Conservation (phyloP, 768 basidiomycete genomes). For the Neoboletus subvelutipes region DNA sequence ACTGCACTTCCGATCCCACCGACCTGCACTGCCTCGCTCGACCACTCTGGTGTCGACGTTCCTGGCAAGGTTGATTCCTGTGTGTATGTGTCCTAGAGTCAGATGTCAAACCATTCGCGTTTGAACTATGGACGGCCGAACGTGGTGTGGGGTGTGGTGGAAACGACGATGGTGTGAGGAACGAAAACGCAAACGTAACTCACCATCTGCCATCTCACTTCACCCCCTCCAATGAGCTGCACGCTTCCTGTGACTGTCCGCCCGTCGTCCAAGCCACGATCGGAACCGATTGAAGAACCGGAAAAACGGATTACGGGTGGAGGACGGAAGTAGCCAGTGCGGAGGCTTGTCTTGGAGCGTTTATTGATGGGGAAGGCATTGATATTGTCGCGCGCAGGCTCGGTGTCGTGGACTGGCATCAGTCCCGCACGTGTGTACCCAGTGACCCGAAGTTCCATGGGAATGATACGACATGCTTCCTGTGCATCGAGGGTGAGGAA, state of each 20-base stretch:
- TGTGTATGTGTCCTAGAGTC: conserved; percentile 16
- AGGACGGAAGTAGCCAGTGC: conserved; percentile 28
- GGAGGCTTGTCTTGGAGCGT: conserved; percentile 4
- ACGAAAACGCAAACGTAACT: conserved; percentile 7
- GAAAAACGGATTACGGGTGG: conserved; percentile 52
- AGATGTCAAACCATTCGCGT: not conserved
- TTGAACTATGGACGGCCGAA: not conserved
- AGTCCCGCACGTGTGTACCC: conserved; percentile 35
- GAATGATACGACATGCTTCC: conserved; percentile 55
- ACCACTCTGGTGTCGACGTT: conserved; percentile 45
- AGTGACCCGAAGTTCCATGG: conserved; percentile 44
- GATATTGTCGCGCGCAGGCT: conserved; percentile 8
- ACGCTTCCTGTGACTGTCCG: conserved; percentile 45
- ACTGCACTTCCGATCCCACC: conserved; percentile 53
- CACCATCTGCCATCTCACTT: conserved; percentile 53
- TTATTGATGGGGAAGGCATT: conserved; percentile 10
- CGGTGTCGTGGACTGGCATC: conserved; percentile 18
- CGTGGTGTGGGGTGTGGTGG: not conserved
- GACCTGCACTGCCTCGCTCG: conserved; percentile 55
- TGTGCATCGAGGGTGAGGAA: conserved; percentile 33
- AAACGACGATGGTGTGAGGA: not conserved
- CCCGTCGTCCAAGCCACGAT: conserved; percentile 30
- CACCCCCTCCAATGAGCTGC: conserved; percentile 48
- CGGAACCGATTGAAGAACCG: conserved; percentile 44
- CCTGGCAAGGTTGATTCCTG: conserved; percentile 36